Evolutionary conservation across 768 basidiomycete genomes (phyloP), one percentile per base, ranked within the genome.

Genomic region (Terana coerulea): DNA sequence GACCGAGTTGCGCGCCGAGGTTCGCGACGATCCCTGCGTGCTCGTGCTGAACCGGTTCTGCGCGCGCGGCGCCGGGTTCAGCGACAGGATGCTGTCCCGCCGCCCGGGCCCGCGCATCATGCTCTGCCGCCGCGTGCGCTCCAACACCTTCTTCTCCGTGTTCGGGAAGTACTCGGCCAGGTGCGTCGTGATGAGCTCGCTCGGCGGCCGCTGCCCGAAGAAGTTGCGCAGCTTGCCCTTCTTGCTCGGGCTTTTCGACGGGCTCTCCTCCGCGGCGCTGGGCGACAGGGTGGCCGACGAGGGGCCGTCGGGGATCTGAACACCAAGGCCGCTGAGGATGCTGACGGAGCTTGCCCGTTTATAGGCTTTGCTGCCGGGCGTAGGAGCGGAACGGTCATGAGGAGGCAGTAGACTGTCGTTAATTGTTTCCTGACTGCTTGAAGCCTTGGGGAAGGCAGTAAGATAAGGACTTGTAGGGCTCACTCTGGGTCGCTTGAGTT

Each of bases 201-300:
- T 92, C 0, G 97, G 95, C 0, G 97, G 97, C 34, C 97, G 88
- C 62, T 98, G 97, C 14, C 95, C 97, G 60, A 98, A 95, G 76
- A 98, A 99, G 75, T 93, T 94, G 68, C 89, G 89, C 41, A 94
- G 66, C 62, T 91, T 94, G 19, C 80, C 79, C 59, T 80, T 80
- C 45, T 49, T 28, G 42, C 21, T 36, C 26, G 52, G 58, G 45
- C 17, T 33, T 63, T 68, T 30, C 12, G 11, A 10, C 51, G 69
- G 71, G 31, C 66, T 69, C 53, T 61, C 65, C 35, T 56, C 52
- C 71, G n/a, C 64, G 53, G 25, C 54, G 64, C 63, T 62, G 52
- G 39, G 57, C 15, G 55, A 46, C 31, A 55, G 14, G 74, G 81
- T 78, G 0, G 71, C 67, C 35, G 84, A 80, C 29, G 86, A 73